Base-by-base conservation (phyloP, 2,329 filamentous ascomycete species). In the Plenodomus lindquistii region DNA sequence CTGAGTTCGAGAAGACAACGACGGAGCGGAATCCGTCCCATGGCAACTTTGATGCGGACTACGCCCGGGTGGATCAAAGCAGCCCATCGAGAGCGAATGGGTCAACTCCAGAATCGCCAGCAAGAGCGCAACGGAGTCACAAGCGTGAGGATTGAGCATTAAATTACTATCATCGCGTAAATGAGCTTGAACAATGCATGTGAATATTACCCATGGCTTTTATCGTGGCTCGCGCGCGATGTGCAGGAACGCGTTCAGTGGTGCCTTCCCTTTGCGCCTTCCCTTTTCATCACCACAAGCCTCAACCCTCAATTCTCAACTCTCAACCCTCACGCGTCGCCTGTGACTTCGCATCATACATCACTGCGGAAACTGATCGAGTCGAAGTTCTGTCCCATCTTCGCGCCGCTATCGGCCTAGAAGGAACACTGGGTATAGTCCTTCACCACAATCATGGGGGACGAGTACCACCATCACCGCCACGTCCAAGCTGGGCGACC, bases 1-100 rank as follows among this genome's bases (percentile, higher is more conserved):
- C 86, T 39, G 84, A 78, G 55, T 91, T 88, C 65, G 91, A 96
- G 69, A 94, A 96, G 73, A 83, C 84, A 2, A 79, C 80, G 11
- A 81, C 85, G 35, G 84, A 83, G 22, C 55, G 56, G 21, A 59
- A 61, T 37, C 46, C 64, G n/a, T 41, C 50, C 5, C 27, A 31
- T 8, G 63, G 60, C 37, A 54, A 57, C 34, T 44, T 61, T 22
- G 53, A 59, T 22, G 27, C 27, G 10, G 27, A 31, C 15, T 31
- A 31, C 15, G 27, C 27, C 15, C 27, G 27, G 10, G 50, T 60
- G 37, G 24, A 34, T 8, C 24, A 43, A 15, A 34, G 46, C 31
- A 56, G 48, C 18, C 59, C 59, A 8, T 34, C 44, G 2, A 50
- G 58, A 40, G 24, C 45, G 10, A 44, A 46, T 17, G 54, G 41